phyloP scores from a whole-genome alignment of 305 asterid genomes.

The Fraxinus ornus region DNA sequence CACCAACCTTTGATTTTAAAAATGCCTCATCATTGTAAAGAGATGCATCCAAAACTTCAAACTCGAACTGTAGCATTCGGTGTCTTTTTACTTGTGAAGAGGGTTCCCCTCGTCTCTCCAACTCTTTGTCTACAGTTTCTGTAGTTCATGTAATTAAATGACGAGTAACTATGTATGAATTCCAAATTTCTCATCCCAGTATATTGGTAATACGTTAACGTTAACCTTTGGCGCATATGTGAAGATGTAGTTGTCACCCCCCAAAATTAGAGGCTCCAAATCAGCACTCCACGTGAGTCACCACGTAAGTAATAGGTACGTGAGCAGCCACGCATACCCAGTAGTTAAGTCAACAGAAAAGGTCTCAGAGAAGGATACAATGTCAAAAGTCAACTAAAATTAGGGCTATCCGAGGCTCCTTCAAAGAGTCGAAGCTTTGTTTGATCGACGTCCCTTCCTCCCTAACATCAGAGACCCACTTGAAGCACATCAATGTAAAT shows the following conservation, averaged over 20 bases:
- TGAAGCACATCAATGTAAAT: too few relatives aligned
- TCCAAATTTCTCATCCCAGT: background rate
- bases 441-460: too few relatives aligned
- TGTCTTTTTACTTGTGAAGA: constrained; percentile 59
- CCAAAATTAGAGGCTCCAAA: too few relatives aligned
- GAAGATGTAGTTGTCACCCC: background rate
- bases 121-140: constrained; percentile 21
- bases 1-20: constrained; percentile 52
- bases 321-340: too few relatives aligned
- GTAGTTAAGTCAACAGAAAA: too few relatives aligned
- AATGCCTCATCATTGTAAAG: constrained; percentile 40
- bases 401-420: too few relatives aligned
- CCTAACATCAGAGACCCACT: too few relatives aligned
- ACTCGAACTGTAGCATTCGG: constrained; percentile 61
- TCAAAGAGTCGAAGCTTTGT: too few relatives aligned
- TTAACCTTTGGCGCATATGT: background rate
- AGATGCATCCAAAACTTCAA: constrained; percentile 44
- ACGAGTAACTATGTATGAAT: background rate
- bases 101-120: constrained; percentile 39
- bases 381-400: too few relatives aligned
- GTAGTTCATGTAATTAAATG: constrained; percentile 10
- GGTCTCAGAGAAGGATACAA: too few relatives aligned
- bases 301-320: too few relatives aligned
- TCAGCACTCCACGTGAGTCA: too few relatives aligned
- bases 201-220: background rate